Base-by-base conservation (phyloP, 2,329 filamentous ascomycete genomes). In the Pseudogymnoascus sp. region DNA sequence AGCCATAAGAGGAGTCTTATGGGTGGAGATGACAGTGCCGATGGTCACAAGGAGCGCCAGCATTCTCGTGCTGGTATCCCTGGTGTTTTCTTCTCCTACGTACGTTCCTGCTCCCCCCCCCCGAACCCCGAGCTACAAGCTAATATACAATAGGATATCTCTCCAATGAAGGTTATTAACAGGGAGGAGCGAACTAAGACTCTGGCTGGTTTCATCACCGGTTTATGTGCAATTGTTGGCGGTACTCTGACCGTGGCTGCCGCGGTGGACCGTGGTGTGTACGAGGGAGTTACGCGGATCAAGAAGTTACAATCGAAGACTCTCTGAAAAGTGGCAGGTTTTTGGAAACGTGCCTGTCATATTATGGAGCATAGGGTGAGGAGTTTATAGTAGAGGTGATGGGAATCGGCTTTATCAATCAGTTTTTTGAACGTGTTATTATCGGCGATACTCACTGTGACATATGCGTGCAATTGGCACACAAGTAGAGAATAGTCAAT, bases 141-240 rank as follows among this genome's bases (percentile, higher is more conserved):
- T 67, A 60, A 70, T 74, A 69, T 53, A 11, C 47, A 2, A 36
- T 60, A 92, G 89, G 94, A 99, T 70, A 99, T 99, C 74, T 97
- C 93, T 2, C 94, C 94, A 4, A 99, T 99, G 94, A 99, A 97
- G 78, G 93, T 99, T 64, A 89, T 99, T 76, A 99, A 99, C 79
- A 88, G 92, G 61, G 95, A 99, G 77, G 88, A 90, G 67, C 85
- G 90, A 53, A 80, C 87, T 63, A 97, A 97, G 80, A 89, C 88
- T 4, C 95, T 99, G 73, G 85, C 90, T 0, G 90, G 90, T 15
- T 99, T 99, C 79, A 75, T 99, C 62, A 93, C 94, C 1, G 94
- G 94, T 57, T 84, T 99, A 18, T 99, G 94, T 74, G 93, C 93
- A 37, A 89, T 97, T 64, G 87, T 99, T 58, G 94, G 94, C 64